These are phyloP conservation scores for Zymoseptoria ardabiliae DNA, from an alignment of 2,329 filamentous ascomycete species.

Conservation along the genomic window DNA sequence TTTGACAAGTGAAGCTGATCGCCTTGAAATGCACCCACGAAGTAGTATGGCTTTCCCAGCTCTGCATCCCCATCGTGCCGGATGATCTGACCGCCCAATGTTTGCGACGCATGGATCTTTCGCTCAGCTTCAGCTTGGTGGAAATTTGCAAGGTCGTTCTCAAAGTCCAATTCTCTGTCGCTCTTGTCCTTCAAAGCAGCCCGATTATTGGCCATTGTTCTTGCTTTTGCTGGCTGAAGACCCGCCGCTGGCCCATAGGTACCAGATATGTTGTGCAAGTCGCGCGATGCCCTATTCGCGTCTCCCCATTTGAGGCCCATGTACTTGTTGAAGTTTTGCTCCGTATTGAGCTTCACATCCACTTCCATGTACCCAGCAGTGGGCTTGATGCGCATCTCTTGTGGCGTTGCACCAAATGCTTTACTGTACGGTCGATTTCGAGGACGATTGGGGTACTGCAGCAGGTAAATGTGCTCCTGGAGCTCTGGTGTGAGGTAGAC, in stretches of 20 bases:
- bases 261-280: conserved; percentile 34
- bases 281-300: conserved; percentile 45
- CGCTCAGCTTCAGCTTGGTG: conserved; percentile 60
- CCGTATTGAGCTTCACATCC: conserved; percentile 74
- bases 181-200: conserved; percentile 38
- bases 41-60: conserved; percentile 67
- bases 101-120: conserved; percentile 70
- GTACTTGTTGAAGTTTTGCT: conserved; percentile 68
- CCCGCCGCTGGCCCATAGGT: conserved; percentile 43
- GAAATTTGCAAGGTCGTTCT: conserved; percentile 47
- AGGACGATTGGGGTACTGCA: conserved; percentile 80
- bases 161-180: conserved; percentile 35
- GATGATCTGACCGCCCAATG: conserved; percentile 73
- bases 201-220: conserved; percentile 10
- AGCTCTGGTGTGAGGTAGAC: conserved; percentile 75
- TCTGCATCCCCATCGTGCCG: conserved; percentile 55
- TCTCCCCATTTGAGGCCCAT: conserved; percentile 80
- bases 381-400: conserved; percentile 74
- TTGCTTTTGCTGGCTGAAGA: conserved; percentile 29
- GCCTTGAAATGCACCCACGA: conserved; percentile 84
- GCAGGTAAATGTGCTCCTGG: conserved; percentile 53
- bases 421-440: conserved; percentile 57
- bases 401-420: conserved; percentile 49
- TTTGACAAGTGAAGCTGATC: conserved; percentile 82
- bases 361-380: conserved; percentile 79